These are phyloP conservation scores for Neurospora tetraspora DNA, from an alignment of 495 filamentous ascomycete genomes.

Conservation along the genomic window DNA sequence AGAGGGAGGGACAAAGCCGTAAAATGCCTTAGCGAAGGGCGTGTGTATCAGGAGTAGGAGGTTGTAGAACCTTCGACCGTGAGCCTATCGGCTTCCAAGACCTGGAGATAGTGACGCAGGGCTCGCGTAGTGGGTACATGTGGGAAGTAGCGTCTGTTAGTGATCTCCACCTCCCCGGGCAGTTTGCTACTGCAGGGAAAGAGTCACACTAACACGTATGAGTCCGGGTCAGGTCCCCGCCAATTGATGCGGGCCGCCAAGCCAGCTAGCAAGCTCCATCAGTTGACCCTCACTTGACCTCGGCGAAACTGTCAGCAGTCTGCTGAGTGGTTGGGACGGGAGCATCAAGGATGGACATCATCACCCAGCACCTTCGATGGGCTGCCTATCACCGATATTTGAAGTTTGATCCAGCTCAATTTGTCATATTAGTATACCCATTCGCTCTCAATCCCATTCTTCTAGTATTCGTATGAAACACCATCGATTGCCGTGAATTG, in stretches of 20 bases:
- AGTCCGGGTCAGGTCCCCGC: background rate
- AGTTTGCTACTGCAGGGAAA: background rate
- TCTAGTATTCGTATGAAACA: background rate
- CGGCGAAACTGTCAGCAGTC: background rate
- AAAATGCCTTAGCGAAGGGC: conserved; percentile 12
- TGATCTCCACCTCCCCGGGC: background rate
- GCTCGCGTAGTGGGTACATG: conserved; percentile 8
- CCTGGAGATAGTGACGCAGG: conserved; percentile 18
- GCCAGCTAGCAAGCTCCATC: background rate
- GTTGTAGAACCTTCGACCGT: conserved; percentile 26
- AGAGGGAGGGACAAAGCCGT: conserved; percentile 6
- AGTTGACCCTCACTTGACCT: background rate
- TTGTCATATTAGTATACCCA: background rate
- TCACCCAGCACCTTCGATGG: background rate
- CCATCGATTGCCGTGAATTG: background rate
- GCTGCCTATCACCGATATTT: background rate
- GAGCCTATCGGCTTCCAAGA: conserved; percentile 18
- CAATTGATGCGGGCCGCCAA: background rate
- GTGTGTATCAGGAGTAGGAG: conserved; percentile 8
- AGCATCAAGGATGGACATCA: background rate
- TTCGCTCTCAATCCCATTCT: background rate
- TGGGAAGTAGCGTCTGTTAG: background rate
- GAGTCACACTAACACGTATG: background rate
- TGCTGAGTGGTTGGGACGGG: background rate
- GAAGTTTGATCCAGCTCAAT: background rate